Evolutionary conservation across 208 protist genomes (phyloP), one percentile per base, ranked within the genome.

Genomic region (Leishmania gerbilli): DNA sequence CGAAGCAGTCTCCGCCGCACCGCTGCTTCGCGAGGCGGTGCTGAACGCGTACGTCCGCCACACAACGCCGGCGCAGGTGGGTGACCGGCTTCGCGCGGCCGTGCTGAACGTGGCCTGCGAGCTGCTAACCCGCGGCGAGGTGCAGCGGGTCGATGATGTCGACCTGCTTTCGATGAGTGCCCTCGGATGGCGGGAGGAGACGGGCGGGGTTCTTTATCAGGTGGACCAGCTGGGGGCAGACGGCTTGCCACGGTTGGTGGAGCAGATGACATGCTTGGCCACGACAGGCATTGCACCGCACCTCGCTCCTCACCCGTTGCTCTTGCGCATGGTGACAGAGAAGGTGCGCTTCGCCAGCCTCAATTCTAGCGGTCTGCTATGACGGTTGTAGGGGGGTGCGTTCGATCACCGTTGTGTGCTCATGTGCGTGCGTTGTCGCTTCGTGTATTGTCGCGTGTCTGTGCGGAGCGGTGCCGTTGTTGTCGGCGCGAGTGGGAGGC

Each of bases 31-130:
- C 31, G 64, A 77, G 27, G 79, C 47, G n/a, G 84, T 87, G 21
- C 71, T 90, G 4, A 71, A 74, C 40, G 42, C 79, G 1, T 93
- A 89, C 77, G 74, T 93, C 55, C 77, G 82, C n/a, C 80, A 71
- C 74, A 58, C 69, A 17, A 90, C 88, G 1, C 82, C 82, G 17
- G 49, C 75, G 1, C 87, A 91, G 69, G 71, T 94, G 19, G 76
- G 89, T 1, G 86, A 92, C 74, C 85, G 89, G 55, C 90, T 97
- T 51, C 74, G 95, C 21, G 89, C 87, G 8, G 92, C 87, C 27
- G 88, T 95, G 34, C 80, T 94, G 31, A 94, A 94, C 79, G 89
- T 82, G 67, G 87, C 85, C 74, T 94, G 88, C 49, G 89, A 89
- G 55, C 60, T 97, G 60, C 85, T 97, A 1, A 75, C 84, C 31